Base-by-base conservation (phyloP, 805 yeast genomes). In the Suhomyces prunicola region DNA sequence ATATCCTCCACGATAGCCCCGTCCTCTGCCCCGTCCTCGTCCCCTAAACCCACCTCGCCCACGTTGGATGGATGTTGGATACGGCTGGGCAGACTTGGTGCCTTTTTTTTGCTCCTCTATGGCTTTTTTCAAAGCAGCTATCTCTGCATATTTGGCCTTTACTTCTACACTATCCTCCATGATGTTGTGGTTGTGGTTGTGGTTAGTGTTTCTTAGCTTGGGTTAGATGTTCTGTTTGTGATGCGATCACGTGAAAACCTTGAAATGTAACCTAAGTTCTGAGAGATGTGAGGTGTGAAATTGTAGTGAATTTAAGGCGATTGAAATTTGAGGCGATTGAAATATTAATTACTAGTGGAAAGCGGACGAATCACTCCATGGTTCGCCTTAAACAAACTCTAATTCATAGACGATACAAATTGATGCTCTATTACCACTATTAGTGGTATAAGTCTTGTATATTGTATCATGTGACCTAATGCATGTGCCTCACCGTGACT, bases 91-190 rank as follows among this genome's bases (percentile, higher is more conserved):
- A 4, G 50, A 29, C 3, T 24, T 23, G 13, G 29, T 48, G 26
- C 46, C 48, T 22, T 41, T 40, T 46, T 57, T 52, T 53, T 67
- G 60, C 50, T 60, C 67, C 17, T 60, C 64, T 10, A 67, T 66
- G 22, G 69, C 58, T 50, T 60, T 61, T 47, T 67, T 65, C 24
- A 68, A 50, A 6, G 65, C 64, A 13, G 70, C 69, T 12, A 68
- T 64, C 50, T 68, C 72, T 2, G 70, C 66, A 52, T 66, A 66
- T 47, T 65, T 63, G 19, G 62, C 61, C 51, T 60, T 63, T 13
- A 66, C 42, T 15, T 58, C 65, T 4, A 62, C 63, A 17, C 60
- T 51, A 47, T 63, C 66, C 17, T 48, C 45, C 54, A 51, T 51
- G 27, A 15, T 39, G 42, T 19, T 19, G 27, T 24, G 23, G 17